phyloP scores from a whole-genome alignment of 1,284 basidiomycete species.

The Boletellus sp. region DNA sequence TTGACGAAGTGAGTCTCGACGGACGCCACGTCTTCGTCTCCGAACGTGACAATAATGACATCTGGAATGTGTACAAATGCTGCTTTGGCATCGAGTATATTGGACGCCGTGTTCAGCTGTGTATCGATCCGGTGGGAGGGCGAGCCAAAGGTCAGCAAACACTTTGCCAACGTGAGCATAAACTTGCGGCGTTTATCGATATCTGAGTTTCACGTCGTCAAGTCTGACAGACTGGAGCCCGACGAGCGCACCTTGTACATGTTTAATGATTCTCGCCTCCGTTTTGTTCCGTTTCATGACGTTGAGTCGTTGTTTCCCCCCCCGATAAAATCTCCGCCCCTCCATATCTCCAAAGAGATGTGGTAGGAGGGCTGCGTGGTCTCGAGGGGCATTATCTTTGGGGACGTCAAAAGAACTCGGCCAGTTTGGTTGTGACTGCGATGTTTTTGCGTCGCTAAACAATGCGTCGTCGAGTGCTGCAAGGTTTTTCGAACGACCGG shows the following conservation, averaged over 20 bases:
- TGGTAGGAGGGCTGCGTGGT: constrained; percentile 14
- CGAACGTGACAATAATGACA: constrained; percentile 75
- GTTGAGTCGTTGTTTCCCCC: constrained; percentile 26
- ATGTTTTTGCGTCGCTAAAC: constrained; percentile 26
- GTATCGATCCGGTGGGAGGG: constrained; percentile 86
- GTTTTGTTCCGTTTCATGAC: constrained; percentile 23
- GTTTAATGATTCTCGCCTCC: constrained; percentile 27
- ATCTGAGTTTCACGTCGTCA: constrained; percentile 38
- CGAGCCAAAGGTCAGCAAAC: constrained; percentile 77
- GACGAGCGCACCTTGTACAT: constrained; percentile 33
- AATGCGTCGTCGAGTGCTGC: constrained; percentile 24
- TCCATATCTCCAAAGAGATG: constrained; percentile 11
- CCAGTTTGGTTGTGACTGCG: constrained; percentile 26
- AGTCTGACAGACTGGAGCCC: background rate
- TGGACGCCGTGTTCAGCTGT: constrained; percentile 60
- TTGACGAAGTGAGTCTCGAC: constrained; percentile 78
- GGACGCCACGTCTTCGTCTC: constrained; percentile 55
- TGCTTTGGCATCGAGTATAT: constrained; percentile 56
- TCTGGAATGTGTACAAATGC: constrained; percentile 80
- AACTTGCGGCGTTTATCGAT: constrained; percentile 69
- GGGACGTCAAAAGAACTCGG: constrained; percentile 24
- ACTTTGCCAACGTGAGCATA: constrained; percentile 76
- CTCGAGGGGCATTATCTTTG: constrained; percentile 15
- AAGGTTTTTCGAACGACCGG: constrained; percentile 9
- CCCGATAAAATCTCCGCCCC: constrained; percentile 28